Base-by-base conservation (phyloP, 1,284 basidiomycete genomes). In the Thecaphora thlaspeos region DNA sequence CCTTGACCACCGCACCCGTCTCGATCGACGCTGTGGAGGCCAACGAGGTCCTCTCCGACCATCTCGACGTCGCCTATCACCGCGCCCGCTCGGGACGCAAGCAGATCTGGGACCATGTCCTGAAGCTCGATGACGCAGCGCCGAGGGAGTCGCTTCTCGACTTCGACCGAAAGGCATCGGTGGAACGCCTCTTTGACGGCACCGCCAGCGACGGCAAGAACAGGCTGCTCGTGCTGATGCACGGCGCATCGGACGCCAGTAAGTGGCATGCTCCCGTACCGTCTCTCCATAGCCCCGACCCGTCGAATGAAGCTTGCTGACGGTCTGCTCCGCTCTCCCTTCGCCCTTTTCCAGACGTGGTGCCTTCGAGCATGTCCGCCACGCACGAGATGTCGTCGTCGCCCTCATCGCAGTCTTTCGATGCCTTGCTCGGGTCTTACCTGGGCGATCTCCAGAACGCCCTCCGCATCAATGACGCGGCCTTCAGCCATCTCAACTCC, bases 381-480 rank as follows among this genome's bases (percentile, higher is more conserved):
- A 69, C 61, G 9, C 62, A 69, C 52, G 56, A 17, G 44, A 51
- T 69, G 43, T 36, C 44, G 9, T 23, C 10, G 2, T 48, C 60
- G 14, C 67, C 60, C 19, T 42, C 40, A 39, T 46, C 55, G 30
- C 21, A 34, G 26, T 60, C 59, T 11, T 67, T 69, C 30, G 67
- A 69, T 15, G 63, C 67, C 11, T 52, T 69, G 4, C 49, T 69
- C 15, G 44, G 60, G 39, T 48, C 48, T 46, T 69, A 69, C 51
- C 26, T 62, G 32, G 21, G 39, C 32, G 41, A 47, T 26, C 38
- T 63, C 4, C 44, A 57, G n/a, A 41, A 49, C 21, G 43, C 55
- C 2, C 55, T 61, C 43, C 44, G 48, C 30, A 40, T 53, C 15
- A 49, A 51, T 41, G 62, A 58, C 24, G 59, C 59, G 37, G 43